Evolutionary conservation across 139 green algal species (phyloP), one percentile per base, ranked within the genome.

Genomic region (Picochlorum sp.): DNA sequence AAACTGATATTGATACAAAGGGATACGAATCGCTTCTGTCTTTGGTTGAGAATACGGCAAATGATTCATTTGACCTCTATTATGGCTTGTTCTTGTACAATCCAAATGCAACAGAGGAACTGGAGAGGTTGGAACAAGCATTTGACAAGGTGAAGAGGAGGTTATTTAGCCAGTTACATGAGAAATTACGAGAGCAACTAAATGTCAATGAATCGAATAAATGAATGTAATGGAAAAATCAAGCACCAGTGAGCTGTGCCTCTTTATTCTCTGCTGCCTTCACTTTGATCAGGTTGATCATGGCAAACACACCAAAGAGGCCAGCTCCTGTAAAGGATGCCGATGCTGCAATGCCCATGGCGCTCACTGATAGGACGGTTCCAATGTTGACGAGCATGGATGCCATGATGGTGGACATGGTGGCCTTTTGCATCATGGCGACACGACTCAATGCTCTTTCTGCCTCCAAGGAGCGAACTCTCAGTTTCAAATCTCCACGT

Each of bases 41-140:
- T 54, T 82, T 99, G 59, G 90, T 98, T n/a, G 81, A 96, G 59
- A 97, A 98, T 79, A 99, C 94, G 24, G 76, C 69, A 28, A 83
- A 96, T 56, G 94, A 99, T 79, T 96, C 87, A 4, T 99, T 99
- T 68, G 94, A 99, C 50, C 86, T 99, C 6, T 99, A 99, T 86
- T 99, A 99, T 73, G 94, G 94, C 28, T 88, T 99, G 14, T 99
- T 99, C 78, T 90, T 99, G 85, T 69, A 66, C 14, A 66, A 66
- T 21, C 76, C 83, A 74, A 92, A 83, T 70, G 82, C 87, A 7
- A 89, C 83, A 1, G 77, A 88, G 49, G 78, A 91, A 73, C 75
- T 96, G 55, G 71, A 91, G 24, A 66, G 70, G 6, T 74, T 96
- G 54, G 89, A 95, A 64, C 58, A 84, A 44, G 85, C 82, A 0